Conservation (phyloP, 2,329 filamentous ascomycete species). For the Colletotrichum cordylinicola region DNA sequence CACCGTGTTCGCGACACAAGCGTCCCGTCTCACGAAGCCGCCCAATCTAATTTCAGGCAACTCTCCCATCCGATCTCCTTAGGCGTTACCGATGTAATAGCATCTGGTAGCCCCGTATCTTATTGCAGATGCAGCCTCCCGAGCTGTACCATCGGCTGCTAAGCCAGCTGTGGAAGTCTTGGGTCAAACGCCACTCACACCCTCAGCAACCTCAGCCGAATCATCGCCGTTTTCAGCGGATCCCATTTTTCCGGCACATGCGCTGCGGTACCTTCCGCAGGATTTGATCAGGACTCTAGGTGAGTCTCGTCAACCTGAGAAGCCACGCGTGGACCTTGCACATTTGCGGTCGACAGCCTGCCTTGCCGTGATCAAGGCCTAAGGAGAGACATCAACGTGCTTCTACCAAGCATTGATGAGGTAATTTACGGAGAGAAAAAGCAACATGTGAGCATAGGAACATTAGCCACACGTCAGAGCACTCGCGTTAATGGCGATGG, state of each 20-base stretch:
- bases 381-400: background rate
- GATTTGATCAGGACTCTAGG: background rate
- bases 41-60: background rate
- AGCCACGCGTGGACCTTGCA: background rate
- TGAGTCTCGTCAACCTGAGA: background rate
- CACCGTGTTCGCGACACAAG: background rate
- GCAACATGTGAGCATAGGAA: background rate
- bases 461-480: background rate
- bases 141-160: background rate
- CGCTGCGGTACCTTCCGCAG: background rate
- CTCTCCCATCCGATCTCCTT: background rate
- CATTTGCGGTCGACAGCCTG: background rate
- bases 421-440: background rate
- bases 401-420: background rate
- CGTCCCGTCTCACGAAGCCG: background rate
- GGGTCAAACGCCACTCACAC: background rate
- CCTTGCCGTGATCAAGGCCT: background rate
- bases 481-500: background rate
- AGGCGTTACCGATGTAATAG: background rate
- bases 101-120: background rate
- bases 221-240: background rate
- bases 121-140: background rate
- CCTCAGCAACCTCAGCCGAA: background rate
- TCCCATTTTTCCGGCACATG: background rate
- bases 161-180: background rate